These are phyloP conservation scores for Candida hungchunana DNA, from an alignment of 805 yeast species.

Conservation along the genomic window DNA sequence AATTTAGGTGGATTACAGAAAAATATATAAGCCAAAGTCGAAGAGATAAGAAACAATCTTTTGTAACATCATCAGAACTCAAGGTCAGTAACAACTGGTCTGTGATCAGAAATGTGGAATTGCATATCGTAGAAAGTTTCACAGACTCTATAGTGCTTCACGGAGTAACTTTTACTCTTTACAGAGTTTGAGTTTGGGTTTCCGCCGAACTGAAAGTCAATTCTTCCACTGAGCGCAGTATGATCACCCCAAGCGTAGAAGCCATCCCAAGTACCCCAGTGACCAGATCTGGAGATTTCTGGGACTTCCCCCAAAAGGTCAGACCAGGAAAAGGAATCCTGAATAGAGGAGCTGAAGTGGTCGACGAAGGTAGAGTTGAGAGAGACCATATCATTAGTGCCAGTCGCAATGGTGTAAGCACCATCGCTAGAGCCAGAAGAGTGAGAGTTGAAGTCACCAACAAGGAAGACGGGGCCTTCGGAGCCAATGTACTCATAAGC, in stretches of 20 bases:
- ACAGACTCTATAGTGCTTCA: constrained; percentile 25
- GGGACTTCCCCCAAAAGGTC: constrained; percentile 27
- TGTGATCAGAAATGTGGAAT: constrained; percentile 38
- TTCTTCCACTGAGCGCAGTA: constrained; percentile 27
- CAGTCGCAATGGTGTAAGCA: constrained; percentile 11
- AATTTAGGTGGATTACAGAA: too few relatives aligned
- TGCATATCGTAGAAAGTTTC: constrained; percentile 35
- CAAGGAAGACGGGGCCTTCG: constrained; percentile 34
- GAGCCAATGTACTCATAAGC: constrained; percentile 34
- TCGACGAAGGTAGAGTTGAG: constrained; percentile 20
- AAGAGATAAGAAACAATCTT: too few relatives aligned
- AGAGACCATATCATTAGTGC: constrained; percentile 7
- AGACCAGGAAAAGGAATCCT: constrained; percentile 24
- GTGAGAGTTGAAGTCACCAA: constrained; percentile 42
- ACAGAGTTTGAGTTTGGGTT: constrained; percentile 7
- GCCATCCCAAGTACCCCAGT: constrained; percentile 38
- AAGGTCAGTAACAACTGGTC: constrained; percentile 35
- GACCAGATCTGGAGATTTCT: constrained; percentile 29
- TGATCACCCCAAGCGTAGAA: constrained; percentile 27
- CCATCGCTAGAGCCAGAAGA: constrained; percentile 8
- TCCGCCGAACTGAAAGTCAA: constrained; percentile 38
- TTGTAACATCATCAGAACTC: constrained; percentile 1
- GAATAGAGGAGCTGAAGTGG: constrained; percentile 17
- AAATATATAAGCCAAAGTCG: too few relatives aligned
- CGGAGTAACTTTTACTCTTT: constrained; percentile 8